Evolutionary conservation across 495 filamentous ascomycete species (phyloP).

Genomic region (Podospora pseudopauciseta): DNA sequence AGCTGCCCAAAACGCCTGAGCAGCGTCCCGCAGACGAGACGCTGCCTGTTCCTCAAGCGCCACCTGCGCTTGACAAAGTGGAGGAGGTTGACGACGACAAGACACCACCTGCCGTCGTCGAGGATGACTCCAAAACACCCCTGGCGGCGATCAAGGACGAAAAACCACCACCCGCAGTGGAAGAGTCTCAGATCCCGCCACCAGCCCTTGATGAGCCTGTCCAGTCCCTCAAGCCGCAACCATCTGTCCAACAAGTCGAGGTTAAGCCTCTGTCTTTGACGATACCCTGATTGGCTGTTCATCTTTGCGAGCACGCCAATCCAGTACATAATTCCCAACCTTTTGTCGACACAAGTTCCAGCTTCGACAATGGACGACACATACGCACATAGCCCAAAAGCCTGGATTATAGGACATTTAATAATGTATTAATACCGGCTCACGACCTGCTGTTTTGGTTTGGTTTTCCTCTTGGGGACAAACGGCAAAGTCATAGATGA

Average conservation of each 20-base stretch:
- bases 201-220: not conserved
- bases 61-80: not conserved
- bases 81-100: not conserved
- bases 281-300: conserved; percentile 1
- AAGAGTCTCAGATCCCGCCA: not conserved
- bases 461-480: not conserved
- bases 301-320: not conserved
- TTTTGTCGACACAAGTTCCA: not conserved
- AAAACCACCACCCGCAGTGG: not conserved
- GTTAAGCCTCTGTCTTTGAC: conserved; percentile 7
- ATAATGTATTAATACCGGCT: not conserved
- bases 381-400: not conserved
- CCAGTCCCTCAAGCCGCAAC: not conserved
- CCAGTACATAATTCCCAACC: not conserved
- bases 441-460: not conserved
- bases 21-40: not conserved
- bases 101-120: not conserved
- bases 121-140: not conserved
- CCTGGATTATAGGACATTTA: not conserved
- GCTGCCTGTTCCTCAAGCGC: not conserved
- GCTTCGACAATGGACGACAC: not conserved
- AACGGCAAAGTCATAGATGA: not conserved
- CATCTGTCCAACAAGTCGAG: conserved; percentile 1
- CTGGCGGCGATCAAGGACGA: not conserved
- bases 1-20: conserved; percentile 7